Evolutionary conservation across 2,329 filamentous ascomycete species (phyloP), one percentile per base, ranked within the genome.

Genomic region (Metarhizium rileyi): DNA sequence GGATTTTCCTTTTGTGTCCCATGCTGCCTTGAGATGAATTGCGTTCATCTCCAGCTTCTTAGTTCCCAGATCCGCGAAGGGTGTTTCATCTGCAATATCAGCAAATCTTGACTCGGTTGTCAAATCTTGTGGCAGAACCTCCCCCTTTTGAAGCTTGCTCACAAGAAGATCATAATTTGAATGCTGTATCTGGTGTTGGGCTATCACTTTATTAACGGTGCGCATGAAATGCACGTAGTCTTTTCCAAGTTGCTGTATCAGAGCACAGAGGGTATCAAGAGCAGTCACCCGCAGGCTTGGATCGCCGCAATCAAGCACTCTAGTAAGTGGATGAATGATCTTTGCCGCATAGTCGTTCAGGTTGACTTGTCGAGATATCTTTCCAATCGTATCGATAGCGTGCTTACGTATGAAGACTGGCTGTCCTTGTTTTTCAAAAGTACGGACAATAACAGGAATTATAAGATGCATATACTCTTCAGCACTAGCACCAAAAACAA

Each of bases 401-500:
- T 84, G 83, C 66, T 90, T 94, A 48, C 89, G 80, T 44, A 96
- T 81, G 52, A 84, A 84, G 1, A 80, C 73, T 7, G 90, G 89
- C 55, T 94, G 87, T 10, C 86, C 83, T 28, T 86, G 80, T 61
- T 89, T 94, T 64, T 98, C 91, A 61, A 98, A 97, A 45, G 95
- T 86, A 42, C 86, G 83, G 8, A 98, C 90, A 60, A 98, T 90
- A 33, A 95, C 89, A 0, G 93, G 93, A 47, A 98, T 88, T 57
- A 99, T 97, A 47, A 98, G 76, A 64, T 98, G 93, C 93, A 98
- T 98, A 66, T 98, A 98, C 65, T 98, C 93, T 64, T 98, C 93
- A 10, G 87, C 87, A 61, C 90, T 97, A 0, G 90, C 85, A 1
- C 94, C 94, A 63, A 98, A 98, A 1, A 98, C 87, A 26, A 98